These are phyloP conservation scores for Stephania japonica DNA, from an alignment of 164 flowering plant genomes.

Conservation along the genomic window DNA sequence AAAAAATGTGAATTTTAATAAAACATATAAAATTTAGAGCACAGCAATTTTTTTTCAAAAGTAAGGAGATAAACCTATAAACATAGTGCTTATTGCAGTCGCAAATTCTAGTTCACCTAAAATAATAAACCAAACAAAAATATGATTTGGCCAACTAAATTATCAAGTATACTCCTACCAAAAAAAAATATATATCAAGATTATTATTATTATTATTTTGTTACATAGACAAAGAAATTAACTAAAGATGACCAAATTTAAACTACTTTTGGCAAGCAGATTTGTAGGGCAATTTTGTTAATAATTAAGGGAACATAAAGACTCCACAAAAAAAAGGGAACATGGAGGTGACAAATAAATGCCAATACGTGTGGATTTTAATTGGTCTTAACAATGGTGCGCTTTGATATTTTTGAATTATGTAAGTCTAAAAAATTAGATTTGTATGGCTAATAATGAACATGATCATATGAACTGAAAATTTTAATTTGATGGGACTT, in stretches of 20 bases:
- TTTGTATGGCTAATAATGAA: not conserved
- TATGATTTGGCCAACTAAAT: no score
- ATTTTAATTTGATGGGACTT: not conserved
- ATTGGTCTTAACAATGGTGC: not conserved
- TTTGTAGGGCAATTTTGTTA: not conserved
- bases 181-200: no score
- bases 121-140: not conserved
- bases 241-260: not conserved
- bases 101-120: no score
- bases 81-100: no score
- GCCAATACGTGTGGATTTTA: not conserved
- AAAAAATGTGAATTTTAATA: no score
- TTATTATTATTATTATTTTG: no score
- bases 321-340: no score
- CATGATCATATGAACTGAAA: not conserved
- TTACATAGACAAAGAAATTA: no score
- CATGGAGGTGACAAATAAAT: not conserved
- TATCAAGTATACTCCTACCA: no score
- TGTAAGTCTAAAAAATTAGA: not conserved
- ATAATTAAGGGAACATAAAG: not conserved
- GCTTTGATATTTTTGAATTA: not conserved
- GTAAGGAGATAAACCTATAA: no score
- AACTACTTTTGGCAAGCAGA: not conserved
- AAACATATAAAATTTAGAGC: no score
- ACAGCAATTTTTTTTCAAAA: no score